phyloP scores from a whole-genome alignment of 371 early-diverging fungal genomes.

The Mycotypha africana region DNA sequence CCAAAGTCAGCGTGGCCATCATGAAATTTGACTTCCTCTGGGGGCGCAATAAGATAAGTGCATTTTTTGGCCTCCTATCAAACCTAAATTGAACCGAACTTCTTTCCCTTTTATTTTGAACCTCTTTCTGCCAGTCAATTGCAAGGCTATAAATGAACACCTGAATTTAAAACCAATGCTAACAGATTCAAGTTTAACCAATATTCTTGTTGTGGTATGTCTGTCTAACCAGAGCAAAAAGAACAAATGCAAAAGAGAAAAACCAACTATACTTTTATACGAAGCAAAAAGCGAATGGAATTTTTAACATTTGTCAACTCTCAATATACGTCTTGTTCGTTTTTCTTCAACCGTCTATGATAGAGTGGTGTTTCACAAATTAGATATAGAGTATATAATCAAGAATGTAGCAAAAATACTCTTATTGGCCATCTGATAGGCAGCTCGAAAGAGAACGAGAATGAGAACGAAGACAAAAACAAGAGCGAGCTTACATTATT shows the following conservation, averaged over 20 bases:
- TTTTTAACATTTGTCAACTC: too few species aligned
- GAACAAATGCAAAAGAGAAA: neutral
- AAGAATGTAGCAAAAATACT: slow-evolving; percentile 16
- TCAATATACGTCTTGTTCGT: neutral
- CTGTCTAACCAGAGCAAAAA: too few species aligned
- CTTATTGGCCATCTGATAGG: slow-evolving; percentile 14
- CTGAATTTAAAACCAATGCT: slow-evolving; percentile 27
- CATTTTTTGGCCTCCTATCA: too few species aligned
- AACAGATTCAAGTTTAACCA: slow-evolving; percentile 45
- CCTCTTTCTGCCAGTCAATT: neutral
- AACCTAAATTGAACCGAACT: too few species aligned
- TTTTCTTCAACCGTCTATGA: neutral
- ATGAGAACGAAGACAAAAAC: neutral
- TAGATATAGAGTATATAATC: slow-evolving; percentile 40
- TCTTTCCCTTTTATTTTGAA: slow-evolving; percentile 1
- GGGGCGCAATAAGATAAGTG: too few species aligned
- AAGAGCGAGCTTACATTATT: slow-evolving; percentile 21
- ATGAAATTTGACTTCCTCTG: too few species aligned
- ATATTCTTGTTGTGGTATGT: slow-evolving; percentile 49
- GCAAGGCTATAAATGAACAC: slow-evolving; percentile 10
- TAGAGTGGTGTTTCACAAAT: slow-evolving; percentile 47
- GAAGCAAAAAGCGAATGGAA: too few species aligned
- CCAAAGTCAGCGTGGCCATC: too few species aligned
- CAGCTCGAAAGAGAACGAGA: slow-evolving; percentile 3
- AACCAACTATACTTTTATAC: too few species aligned